These are phyloP conservation scores for Tuber aestivum DNA, from an alignment of 495 filamentous ascomycete genomes.

Conservation along the genomic window DNA sequence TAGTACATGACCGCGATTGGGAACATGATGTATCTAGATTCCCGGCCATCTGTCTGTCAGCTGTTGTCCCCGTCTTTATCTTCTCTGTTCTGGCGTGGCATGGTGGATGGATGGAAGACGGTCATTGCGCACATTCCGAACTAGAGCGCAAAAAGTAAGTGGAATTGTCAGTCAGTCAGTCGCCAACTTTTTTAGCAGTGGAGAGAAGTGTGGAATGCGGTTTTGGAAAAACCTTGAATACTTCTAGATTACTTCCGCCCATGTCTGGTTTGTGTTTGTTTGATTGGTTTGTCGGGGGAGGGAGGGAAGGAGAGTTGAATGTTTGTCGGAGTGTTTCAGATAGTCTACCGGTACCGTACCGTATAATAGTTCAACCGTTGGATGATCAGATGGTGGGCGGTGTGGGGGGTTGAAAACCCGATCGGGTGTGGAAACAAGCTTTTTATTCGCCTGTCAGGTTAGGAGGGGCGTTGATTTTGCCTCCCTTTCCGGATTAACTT, in stretches of 20 bases:
- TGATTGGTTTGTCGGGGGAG: background rate
- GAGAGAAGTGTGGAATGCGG: background rate
- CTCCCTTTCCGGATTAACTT: too few relatives aligned
- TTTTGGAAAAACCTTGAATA: conserved; percentile 74
- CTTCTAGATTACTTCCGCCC: conserved; percentile 86
- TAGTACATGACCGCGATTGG: conserved; percentile 99
- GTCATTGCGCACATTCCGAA: conserved; percentile 35
- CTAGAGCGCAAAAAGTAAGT: conserved; percentile 14
- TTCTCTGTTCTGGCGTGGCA: background rate
- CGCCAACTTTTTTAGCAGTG: background rate
- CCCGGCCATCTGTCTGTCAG: background rate
- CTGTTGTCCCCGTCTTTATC: background rate
- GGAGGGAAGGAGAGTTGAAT: background rate
- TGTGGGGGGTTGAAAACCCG: background rate
- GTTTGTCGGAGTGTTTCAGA: background rate
- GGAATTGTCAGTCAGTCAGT: conserved; percentile 17
- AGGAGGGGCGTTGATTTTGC: background rate
- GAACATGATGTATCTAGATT: conserved; percentile 85
- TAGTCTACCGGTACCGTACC: too few relatives aligned
- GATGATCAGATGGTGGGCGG: background rate
- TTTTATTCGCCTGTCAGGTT: background rate
- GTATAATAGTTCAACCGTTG: background rate
- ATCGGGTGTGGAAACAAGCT: background rate
- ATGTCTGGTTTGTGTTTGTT: conserved; percentile 47
- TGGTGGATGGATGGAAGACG: conserved; percentile 1